Base-by-base conservation (phyloP, 2,329 filamentous ascomycete species). In the Scortechinia acanthostroma region DNA sequence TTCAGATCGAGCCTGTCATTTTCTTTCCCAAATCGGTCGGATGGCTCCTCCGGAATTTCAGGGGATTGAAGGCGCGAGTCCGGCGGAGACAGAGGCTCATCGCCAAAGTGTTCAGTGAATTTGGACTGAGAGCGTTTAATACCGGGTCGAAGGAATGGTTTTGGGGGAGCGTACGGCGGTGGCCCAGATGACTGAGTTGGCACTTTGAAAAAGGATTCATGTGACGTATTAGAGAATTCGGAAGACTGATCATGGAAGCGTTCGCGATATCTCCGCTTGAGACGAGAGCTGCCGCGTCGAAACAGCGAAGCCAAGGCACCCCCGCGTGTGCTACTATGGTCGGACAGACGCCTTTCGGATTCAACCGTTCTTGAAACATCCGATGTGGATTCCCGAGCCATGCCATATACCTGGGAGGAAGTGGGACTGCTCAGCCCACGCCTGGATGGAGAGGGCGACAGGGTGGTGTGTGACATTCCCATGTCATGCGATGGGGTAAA, bases 101-200 rank as follows among this genome's bases (percentile, higher is more conserved):
- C 35, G 6, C 35, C 35, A 19, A 40, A 40, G 17, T 40, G 35
- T 19, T 40, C 35, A 17, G 35, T 40, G 35, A 40, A 40, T 19
- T 40, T 40, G 10, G 35, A 40, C 10, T 19, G 35, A 10, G 35
- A 40, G 10, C 35, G 35, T 19, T 40, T 40, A 6, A 40, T 17
- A 19, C 13, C 20, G 10, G 35, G 6, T 10, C 35, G 35, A 40
- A 17, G 35, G 25, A 30, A n/a, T 30, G 25, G 25, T 30, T n/a
- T 10, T 30, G 25, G 17, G 10, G 17, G 35, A 13, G 10, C 10
- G 25, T 30, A n/a, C 25, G 10, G 25, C 25, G n/a, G 25, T 13
- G 35, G 35, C 20, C 13, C 10, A 15, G 35, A 40, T 10, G 35
- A 40, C 35, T 40, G 35, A 10, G 35, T 40, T 13, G 10, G 35